A percentile compares a stretch with the other conserved stretches of the same genome.
Evolutionary conservation across 805 yeast genomes (phyloP).

Genomic region (Teunomyces pallodes): DNA sequence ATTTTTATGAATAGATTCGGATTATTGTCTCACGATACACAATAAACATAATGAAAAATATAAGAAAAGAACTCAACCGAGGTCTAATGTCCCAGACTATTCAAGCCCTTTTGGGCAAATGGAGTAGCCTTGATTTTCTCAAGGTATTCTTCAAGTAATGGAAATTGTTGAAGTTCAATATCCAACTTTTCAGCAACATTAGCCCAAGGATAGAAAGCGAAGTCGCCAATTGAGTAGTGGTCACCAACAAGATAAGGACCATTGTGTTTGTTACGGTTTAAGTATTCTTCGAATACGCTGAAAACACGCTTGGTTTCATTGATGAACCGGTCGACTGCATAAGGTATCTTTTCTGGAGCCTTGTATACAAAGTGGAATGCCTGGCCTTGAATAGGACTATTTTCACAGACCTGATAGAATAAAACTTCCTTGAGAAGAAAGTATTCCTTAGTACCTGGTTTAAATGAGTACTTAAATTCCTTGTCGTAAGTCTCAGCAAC

Average conservation of each 20-base stretch:
- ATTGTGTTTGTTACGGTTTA: conserved; percentile 40
- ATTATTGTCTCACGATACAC: no score
- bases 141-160: conserved; percentile 40
- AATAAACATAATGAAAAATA: no score
- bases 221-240: conserved; percentile 58
- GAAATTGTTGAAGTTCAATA: conserved; percentile 38
- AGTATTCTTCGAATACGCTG: conserved; percentile 52
- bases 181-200: conserved; percentile 10
- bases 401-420: conserved; percentile 53
- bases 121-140: conserved; percentile 28
- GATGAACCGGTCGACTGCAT: conserved; percentile 50
- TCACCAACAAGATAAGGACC: conserved; percentile 54
- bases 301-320: conserved; percentile 53
- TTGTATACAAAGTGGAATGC: conserved; percentile 44
- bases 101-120: conserved; percentile 27
- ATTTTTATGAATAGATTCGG: no score
- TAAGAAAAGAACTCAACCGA: no score
- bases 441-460: conserved; percentile 37
- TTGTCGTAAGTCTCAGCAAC: conserved; percentile 60
- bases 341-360: conserved; percentile 53
- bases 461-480: conserved; percentile 45
- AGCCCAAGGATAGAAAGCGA: conserved; percentile 49
- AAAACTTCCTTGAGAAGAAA: conserved; percentile 54
- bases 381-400: conserved; percentile 67
- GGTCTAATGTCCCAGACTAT: conserved; percentile 6